Percentiles rank a stretch among this genome's conserved stretches.
Evolutionary conservation across 345 rosid genomes (phyloP).

Genomic region (Boechera stricta): DNA sequence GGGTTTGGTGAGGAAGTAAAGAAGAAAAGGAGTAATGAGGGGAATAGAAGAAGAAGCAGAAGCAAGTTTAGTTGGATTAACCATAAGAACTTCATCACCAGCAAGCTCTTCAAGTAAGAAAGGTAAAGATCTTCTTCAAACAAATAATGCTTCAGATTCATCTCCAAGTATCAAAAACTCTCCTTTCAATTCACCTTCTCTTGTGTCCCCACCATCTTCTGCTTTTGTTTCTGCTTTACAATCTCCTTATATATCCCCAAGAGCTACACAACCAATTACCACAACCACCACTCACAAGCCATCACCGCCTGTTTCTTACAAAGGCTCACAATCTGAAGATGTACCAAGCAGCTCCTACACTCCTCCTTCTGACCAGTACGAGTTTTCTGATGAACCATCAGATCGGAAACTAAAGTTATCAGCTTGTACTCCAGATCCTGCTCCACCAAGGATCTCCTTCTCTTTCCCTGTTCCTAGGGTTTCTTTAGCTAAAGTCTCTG

Average conservation of each 20-base stretch:
- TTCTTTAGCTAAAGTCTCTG: constrained; percentile 74
- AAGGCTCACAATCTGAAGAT: constrained; percentile 72
- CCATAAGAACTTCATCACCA: constrained; percentile 57
- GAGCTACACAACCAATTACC: constrained; percentile 50
- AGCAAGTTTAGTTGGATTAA: constrained; percentile 57
- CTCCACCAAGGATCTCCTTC: constrained; percentile 76
- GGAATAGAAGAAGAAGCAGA: constrained; percentile 47
- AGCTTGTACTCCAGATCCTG: constrained; percentile 65
- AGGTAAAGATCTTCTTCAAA: constrained; percentile 46
- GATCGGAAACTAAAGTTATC: constrained; percentile 64
- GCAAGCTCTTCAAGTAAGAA: constrained; percentile 50
- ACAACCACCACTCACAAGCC: constrained; percentile 48
- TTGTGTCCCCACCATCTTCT: constrained; percentile 88
- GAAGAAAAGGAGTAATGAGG: constrained; percentile 24
- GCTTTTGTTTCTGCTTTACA: constrained; percentile 94
- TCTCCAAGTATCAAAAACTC: constrained; percentile 59
- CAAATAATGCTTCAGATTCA: constrained; percentile 49
- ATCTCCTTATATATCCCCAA: constrained; percentile 93
- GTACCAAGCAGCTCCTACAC: constrained; percentile 93
- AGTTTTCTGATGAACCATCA: constrained; percentile 71
- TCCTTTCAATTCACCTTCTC: constrained; percentile 75
- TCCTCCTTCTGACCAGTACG: constrained; percentile 85
- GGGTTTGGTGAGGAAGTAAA: constrained; percentile 27
- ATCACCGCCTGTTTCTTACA: constrained; percentile 55
- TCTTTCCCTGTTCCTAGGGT: constrained; percentile 89